These are phyloP conservation scores for Mycena indigotica DNA, from an alignment of 768 basidiomycete genomes.

Conservation along the genomic window DNA sequence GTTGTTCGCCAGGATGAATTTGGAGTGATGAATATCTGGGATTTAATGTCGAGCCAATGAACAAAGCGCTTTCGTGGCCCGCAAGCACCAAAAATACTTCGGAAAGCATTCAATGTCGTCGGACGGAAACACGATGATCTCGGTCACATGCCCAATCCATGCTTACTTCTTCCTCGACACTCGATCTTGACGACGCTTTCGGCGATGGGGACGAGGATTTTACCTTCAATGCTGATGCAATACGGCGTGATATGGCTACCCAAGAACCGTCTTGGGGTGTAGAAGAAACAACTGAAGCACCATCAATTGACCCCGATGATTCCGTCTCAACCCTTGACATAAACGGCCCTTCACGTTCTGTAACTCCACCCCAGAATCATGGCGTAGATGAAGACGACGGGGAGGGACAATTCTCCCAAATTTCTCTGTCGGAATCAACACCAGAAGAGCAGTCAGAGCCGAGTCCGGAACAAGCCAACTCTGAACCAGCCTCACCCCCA, in stretches of 20 bases:
- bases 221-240: slow-evolving; percentile 58
- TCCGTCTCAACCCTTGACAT: slow-evolving; percentile 66
- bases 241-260: slow-evolving; percentile 62
- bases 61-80: slow-evolving; percentile 86
- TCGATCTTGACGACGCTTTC: slow-evolving; percentile 71
- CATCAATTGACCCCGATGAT: slow-evolving; percentile 41
- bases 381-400: slow-evolving; percentile 16
- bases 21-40: slow-evolving; percentile 65
- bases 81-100: slow-evolving; percentile 86
- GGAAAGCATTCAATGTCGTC: slow-evolving; percentile 74
- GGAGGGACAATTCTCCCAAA: slow-evolving; percentile 37
- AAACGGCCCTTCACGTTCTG: slow-evolving; percentile 35
- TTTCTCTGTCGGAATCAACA: slow-evolving; percentile 34
- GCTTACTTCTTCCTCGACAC: slow-evolving; percentile 20
- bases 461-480: slow-evolving; percentile 14
- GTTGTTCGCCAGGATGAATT: slow-evolving; percentile 87
- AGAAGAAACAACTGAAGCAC: slow-evolving; percentile 32
- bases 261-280: slow-evolving; percentile 37
- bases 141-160: slow-evolving; percentile 25
- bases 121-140: slow-evolving; percentile 3
- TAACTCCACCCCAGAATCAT: neutral
- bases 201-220: slow-evolving; percentile 57
- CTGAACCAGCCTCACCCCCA: too few species aligned
- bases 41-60: slow-evolving; percentile 58
- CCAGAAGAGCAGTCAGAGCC: slow-evolving; percentile 25